Evolutionary conservation across 148 eudicot genomes (phyloP).

Genomic region (Simmondsia chinensis): DNA sequence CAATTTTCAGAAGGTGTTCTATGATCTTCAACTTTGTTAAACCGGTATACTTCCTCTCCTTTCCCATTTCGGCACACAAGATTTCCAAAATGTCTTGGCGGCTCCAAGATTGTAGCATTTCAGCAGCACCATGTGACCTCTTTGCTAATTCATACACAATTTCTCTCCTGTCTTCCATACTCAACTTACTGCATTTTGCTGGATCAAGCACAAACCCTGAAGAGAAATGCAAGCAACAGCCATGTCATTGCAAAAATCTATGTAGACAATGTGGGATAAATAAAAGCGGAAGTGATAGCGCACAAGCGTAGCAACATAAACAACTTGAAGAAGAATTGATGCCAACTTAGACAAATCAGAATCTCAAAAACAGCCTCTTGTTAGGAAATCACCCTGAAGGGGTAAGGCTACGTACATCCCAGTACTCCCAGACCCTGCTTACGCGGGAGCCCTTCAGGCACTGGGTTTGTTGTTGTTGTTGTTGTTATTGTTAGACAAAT

Average conservation of each 20-base stretch:
- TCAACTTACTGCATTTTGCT: conserved; percentile 48
- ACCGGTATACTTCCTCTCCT: conserved; percentile 88
- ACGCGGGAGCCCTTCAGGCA: too few relatives aligned
- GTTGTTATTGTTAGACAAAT: too few relatives aligned
- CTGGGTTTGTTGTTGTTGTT: too few relatives aligned
- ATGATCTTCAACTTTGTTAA: conserved; percentile 72
- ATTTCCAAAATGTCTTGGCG: conserved; percentile 77
- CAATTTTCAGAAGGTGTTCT: conserved; percentile 64
- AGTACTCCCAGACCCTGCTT: too few relatives aligned
- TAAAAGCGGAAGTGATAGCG: not conserved
- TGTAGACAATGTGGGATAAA: not conserved
- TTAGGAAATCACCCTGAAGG: too few relatives aligned
- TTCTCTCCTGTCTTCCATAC: conserved; percentile 68
- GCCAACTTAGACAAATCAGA: too few relatives aligned
- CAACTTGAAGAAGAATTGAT: too few relatives aligned
- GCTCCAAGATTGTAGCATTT: conserved; percentile 68
- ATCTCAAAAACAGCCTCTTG: too few relatives aligned
- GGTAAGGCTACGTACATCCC: too few relatives aligned
- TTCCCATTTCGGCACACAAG: conserved; percentile 75
- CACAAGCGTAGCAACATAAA: too few relatives aligned
- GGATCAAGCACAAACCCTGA: conserved; percentile 53
- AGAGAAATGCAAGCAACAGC: conserved; percentile 10
- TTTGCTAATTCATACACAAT: conserved; percentile 61
- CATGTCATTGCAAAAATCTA: conserved; percentile 1
- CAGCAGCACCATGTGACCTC: conserved; percentile 60